Evolutionary conservation across 2,329 filamentous ascomycete species (phyloP).

Genomic region (Hypoxylon sp.): DNA sequence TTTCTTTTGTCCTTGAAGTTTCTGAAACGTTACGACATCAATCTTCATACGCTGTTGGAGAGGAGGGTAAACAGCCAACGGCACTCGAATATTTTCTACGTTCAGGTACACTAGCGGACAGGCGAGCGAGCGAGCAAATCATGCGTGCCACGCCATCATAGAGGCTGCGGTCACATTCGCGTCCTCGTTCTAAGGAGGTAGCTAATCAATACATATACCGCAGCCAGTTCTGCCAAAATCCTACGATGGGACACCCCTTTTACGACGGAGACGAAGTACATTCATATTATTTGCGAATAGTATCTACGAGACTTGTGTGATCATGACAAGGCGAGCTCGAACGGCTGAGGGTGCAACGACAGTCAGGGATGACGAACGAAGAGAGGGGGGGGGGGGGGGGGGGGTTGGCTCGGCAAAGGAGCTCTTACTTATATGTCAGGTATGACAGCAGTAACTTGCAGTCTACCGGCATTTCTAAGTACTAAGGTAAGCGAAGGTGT

Average conservation of each 20-base stretch:
- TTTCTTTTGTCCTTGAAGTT: constrained; percentile 6
- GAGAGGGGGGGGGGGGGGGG: too few species aligned
- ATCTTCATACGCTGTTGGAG: background rate
- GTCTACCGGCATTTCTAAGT: too few species aligned
- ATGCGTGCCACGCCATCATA: constrained; percentile 4
- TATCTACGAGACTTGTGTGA: too few species aligned
- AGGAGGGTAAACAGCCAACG: background rate
- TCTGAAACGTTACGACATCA: background rate
- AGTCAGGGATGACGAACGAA: too few species aligned
- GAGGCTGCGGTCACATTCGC: constrained; percentile 14
- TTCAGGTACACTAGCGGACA: background rate
- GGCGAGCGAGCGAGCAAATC: constrained; percentile 1
- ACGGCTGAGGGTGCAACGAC: too few species aligned
- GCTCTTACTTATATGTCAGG: too few species aligned
- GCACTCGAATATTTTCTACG: background rate
- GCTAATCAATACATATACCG: constrained; percentile 1
- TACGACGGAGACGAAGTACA: background rate
- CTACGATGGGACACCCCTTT: constrained; percentile 19
- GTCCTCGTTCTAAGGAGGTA: constrained; percentile 5
- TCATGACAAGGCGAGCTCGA: too few species aligned
- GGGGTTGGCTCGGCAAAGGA: too few species aligned
- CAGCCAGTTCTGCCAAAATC: constrained; percentile 22
- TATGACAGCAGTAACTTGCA: too few species aligned
- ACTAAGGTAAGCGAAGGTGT: background rate
- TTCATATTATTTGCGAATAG: too few species aligned